Base-by-base conservation (phyloP, 768 basidiomycete species). In the Kwoniella heveanensis region DNA sequence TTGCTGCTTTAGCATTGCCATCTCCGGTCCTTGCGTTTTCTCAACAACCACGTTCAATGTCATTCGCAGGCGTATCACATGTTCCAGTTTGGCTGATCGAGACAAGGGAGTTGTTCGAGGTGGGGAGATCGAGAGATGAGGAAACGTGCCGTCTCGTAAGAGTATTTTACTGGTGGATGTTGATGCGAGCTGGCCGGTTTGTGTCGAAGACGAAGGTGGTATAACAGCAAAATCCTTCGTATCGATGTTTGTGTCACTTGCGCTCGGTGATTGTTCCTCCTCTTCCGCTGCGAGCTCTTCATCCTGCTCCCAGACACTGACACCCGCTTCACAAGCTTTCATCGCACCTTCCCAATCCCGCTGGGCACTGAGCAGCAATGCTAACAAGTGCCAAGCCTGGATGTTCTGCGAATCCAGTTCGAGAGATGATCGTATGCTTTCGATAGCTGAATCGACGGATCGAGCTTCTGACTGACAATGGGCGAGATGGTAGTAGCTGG, bases 341-440 rank as follows among this genome's bases (percentile, higher is more conserved):
- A 82, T 82, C 0, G 94, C 92, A 12, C 88, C 89, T 32, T 80
- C 80, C 90, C 91, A 91, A 68, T 92, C 87, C 66, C 89, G 90
- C 27, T 83, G 82, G 9, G 89, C 88, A 0, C 87, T 87, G n/a
- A 94, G 83, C 12, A 95, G 79, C 4, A 97, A 81, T 0, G 90
- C 92, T 0, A 97, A 83, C 17, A 97, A 85, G 79, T 97, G 95
- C 94, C 93, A 97, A 57, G 90, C 88, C 46, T 90, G 85, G 25
- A 90, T 84, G 30, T 78, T 80, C 3, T 59, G 37, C 0, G 88
- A 82, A 29, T 88, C 86, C 6, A 83, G 83, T 76, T 93, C 89
- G 2, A 95, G 86, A 0, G 92, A 90, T 2, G 82, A 72, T 6
- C 88, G 86, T 0, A 90, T 89, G 54, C 86, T 82, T 15, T 83